phyloP scores from a whole-genome alignment of 805 yeast species.

The Starmerella bombi region DNA sequence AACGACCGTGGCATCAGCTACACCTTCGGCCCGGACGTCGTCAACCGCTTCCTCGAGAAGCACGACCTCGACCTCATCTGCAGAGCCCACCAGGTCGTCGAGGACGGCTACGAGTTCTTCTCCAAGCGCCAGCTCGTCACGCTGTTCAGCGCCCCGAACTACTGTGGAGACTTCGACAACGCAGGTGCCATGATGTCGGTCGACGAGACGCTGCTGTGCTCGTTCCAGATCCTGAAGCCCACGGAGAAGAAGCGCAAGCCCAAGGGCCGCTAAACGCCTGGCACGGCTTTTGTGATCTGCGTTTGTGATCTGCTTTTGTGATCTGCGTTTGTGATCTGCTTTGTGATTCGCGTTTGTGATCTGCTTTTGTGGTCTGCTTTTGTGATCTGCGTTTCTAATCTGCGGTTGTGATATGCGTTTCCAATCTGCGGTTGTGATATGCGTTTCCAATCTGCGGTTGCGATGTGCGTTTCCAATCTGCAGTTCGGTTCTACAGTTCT shows the following conservation, averaged over 20 bases:
- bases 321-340: no score
- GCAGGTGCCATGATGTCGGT: constrained; percentile 99
- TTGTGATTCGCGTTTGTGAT: no score
- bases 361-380: no score
- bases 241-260: constrained; percentile 84
- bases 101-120: constrained; percentile 96
- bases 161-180: constrained; percentile 97
- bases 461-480: no score
- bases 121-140: constrained; percentile 93
- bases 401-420: no score
- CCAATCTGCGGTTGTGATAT: no score
- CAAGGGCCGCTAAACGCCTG: constrained; percentile 2
- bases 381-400: no score
- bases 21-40: constrained; percentile 99
- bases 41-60: constrained; percentile 85
- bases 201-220: constrained; percentile 88
- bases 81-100: constrained; percentile 98
- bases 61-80: constrained; percentile 97
- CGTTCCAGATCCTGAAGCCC: constrained; percentile 85
- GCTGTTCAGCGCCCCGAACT: constrained; percentile 90
- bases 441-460: no score
- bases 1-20: constrained; percentile 98
- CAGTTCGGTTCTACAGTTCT: no score
- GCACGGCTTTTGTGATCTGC: no score
- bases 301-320: no score